phyloP scores from a whole-genome alignment of 2,329 filamentous ascomycete species.

The Catunica adiposa region DNA sequence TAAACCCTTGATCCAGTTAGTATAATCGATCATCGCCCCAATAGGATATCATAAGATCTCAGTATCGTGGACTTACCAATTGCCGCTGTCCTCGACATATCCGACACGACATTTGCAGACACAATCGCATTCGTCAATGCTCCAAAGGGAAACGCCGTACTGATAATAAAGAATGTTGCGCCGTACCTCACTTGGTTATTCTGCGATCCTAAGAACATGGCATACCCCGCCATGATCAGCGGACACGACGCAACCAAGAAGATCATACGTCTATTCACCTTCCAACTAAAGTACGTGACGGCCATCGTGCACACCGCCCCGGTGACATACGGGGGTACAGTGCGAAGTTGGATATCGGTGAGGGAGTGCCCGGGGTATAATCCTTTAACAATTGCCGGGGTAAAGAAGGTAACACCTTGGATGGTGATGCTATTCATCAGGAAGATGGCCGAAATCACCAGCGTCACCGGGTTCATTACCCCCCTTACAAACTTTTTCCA shows the following conservation, averaged over 20 bases:
- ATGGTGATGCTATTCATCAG: slow-evolving; percentile 50
- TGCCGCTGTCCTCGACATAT: slow-evolving; percentile 45
- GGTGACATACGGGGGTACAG: slow-evolving; percentile 47
- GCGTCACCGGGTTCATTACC: slow-evolving; percentile 40
- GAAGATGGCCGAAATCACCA: slow-evolving; percentile 41
- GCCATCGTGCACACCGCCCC: slow-evolving; percentile 44
- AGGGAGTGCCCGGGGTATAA: slow-evolving; percentile 43
- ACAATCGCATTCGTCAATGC: slow-evolving; percentile 46
- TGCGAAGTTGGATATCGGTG: slow-evolving; percentile 46
- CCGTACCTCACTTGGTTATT: slow-evolving; percentile 36
- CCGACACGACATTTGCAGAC: slow-evolving; percentile 47
- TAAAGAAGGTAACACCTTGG: slow-evolving; percentile 49
- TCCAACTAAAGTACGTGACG: slow-evolving; percentile 40
- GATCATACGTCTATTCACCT: slow-evolving; percentile 35
- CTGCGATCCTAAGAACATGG: slow-evolving; percentile 42
- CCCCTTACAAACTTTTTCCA: slow-evolving; percentile 39
- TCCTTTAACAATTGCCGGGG: slow-evolving; percentile 45
- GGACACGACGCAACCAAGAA: slow-evolving; percentile 40
- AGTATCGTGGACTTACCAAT: slow-evolving; percentile 40
- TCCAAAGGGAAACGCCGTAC: slow-evolving; percentile 43
- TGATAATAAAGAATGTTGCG: slow-evolving; percentile 46
- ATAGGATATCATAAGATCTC: neutral
- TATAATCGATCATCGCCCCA: too few relatives aligned
- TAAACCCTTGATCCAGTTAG: neutral
- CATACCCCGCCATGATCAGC: slow-evolving; percentile 44